A percentile compares a stretch with the other conserved stretches of the same genome.
phyloP scores from a whole-genome alignment of 192 early-diverging fungal species.

The Irineochytrium annulatum region DNA sequence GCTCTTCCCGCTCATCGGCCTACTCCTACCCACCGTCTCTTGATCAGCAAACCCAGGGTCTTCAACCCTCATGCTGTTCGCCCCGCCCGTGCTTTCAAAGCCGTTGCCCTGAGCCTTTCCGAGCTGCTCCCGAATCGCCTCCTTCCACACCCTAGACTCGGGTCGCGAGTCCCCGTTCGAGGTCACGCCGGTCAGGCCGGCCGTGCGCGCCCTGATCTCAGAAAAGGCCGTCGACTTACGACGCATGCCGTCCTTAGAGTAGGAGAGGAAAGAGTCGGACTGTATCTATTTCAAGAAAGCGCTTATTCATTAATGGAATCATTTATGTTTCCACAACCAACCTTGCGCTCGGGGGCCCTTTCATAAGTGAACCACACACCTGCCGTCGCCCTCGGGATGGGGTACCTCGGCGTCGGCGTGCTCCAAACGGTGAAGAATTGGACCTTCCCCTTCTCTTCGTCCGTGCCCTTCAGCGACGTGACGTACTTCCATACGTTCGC shows the following conservation, averaged over 20 bases:
- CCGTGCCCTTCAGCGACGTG: conserved; percentile 8
- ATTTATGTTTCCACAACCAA: not conserved
- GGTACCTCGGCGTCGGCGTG: conserved; percentile 23
- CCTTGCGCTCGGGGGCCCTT: not conserved
- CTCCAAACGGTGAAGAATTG: conserved; percentile 36
- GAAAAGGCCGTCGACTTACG: not conserved
- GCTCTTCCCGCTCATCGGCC: too few relatives aligned
- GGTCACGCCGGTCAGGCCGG: too few relatives aligned
- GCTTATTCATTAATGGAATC: not conserved
- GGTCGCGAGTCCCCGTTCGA: too few relatives aligned
- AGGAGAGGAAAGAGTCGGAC: not conserved
- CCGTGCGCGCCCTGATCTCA: not conserved
- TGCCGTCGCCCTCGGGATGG: conserved; percentile 37
- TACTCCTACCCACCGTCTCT: too few relatives aligned
- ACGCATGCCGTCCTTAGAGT: not conserved
- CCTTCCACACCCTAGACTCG: too few relatives aligned
- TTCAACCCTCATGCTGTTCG: too few relatives aligned
- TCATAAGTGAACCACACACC: conserved; percentile 32
- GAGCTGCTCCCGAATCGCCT: too few relatives aligned
- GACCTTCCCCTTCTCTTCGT: not conserved
- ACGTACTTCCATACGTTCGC: conserved; percentile 22
- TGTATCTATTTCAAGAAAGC: not conserved
- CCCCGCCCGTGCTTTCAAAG: too few relatives aligned
- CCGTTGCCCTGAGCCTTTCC: too few relatives aligned
- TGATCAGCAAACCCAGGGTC: too few relatives aligned